Conservation (phyloP, 1,284 basidiomycete genomes). For the Cerioporus squamosus region DNA sequence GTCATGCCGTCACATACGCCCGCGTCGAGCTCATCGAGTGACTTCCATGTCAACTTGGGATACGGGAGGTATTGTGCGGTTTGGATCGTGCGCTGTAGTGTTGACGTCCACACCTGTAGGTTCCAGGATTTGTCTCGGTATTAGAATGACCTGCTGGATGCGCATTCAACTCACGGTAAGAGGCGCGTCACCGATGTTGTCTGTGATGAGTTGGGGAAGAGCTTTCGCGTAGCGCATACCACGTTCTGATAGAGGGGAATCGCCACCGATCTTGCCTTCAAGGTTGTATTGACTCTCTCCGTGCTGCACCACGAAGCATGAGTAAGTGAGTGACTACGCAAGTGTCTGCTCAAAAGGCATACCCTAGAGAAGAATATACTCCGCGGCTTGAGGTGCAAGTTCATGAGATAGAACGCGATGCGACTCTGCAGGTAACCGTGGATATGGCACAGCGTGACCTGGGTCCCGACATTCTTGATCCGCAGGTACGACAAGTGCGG, state of each 20-base stretch:
- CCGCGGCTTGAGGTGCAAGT: constrained; percentile 94
- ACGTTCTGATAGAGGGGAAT: constrained; percentile 84
- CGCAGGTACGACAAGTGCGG: constrained; percentile 85
- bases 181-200: constrained; percentile 89
- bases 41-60: constrained; percentile 97
- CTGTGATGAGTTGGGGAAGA: constrained; percentile 85
- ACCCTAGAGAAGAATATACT: constrained; percentile 97
- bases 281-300: constrained; percentile 99
- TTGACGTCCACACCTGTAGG: constrained; percentile 94
- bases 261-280: constrained; percentile 96
- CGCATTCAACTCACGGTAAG: constrained; percentile 66
- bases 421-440: constrained; percentile 95
- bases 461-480: constrained; percentile 88
- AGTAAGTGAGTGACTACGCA: neutral
- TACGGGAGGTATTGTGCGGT: constrained; percentile 87
- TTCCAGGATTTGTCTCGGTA: neutral
- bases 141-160: no score
- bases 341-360: constrained; percentile 30
- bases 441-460: constrained; percentile 84
- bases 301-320: constrained; percentile 63
- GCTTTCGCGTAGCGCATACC: constrained; percentile 88
- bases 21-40: constrained; percentile 96
- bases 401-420: constrained; percentile 99
- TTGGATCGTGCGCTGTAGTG: constrained; percentile 90
- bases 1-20: constrained; percentile 99